These are phyloP conservation scores for Nymphaea thermarum DNA, from an alignment of 164 flowering plant species.

Conservation along the genomic window DNA sequence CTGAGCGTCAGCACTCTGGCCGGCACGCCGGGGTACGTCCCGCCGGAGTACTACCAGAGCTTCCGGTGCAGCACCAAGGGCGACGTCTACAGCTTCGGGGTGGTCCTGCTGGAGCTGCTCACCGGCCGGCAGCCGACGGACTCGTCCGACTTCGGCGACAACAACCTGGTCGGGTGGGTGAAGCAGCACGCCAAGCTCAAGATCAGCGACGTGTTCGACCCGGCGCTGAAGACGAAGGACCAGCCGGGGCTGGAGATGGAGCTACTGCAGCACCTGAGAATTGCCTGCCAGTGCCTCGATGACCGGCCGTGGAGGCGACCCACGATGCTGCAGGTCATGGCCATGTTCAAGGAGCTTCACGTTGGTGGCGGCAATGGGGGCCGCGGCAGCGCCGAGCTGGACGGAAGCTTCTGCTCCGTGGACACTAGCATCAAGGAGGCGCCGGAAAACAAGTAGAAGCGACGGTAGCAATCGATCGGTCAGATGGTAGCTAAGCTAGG, in stretches of 20 bases:
- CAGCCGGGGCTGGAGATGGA: conserved; percentile 70
- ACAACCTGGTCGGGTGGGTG: conserved; percentile 96
- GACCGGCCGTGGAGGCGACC: conserved; percentile 77
- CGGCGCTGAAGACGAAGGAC: conserved; percentile 38
- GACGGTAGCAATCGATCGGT: not conserved
- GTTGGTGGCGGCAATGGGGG: conserved; percentile 42
- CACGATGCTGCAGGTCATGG: conserved; percentile 92
- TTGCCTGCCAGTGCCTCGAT: conserved; percentile 82
- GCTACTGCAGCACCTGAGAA: conserved; percentile 68
- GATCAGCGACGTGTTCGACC: conserved; percentile 79
- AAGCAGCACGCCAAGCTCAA: conserved; percentile 67
- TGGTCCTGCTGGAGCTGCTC: conserved; percentile 81
- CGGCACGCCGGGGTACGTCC: conserved; percentile 97
- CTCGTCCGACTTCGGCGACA: conserved; percentile 88
- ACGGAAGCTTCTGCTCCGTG: not conserved
- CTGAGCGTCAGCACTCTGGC: conserved; percentile 92
- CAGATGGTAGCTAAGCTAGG: not conserved
- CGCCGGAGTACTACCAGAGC: conserved; percentile 97
- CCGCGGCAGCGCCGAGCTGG: not conserved
- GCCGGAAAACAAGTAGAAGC: not conserved
- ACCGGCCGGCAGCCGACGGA: conserved; percentile 92
- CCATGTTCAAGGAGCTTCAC: conserved; percentile 88
- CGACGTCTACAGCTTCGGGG: conserved; percentile 97
- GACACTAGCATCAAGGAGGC: not conserved
- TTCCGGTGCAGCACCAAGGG: conserved; percentile 87